Evolutionary conservation across 768 basidiomycete genomes (phyloP), one percentile per base, ranked within the genome.

Genomic region (Collybiopsis luxurians): DNA sequence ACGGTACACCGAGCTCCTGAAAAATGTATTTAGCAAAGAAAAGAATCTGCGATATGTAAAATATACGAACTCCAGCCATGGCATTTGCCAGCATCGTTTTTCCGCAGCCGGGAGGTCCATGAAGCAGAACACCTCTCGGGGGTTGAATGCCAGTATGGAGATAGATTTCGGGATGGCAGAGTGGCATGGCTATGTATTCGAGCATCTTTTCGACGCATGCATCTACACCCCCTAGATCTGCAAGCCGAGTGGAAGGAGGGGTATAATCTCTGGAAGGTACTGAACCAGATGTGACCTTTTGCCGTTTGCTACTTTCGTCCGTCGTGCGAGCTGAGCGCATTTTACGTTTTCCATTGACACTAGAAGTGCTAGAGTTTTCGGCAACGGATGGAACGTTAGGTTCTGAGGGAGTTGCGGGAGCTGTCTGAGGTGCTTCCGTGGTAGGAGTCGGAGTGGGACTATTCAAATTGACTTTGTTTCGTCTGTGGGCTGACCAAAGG

Each of bases 91-190:
- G 72, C 61, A 96, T 71, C 0, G 97, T 98, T 74, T 99, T 99
- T 4, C 97, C 97, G 64, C 95, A 98, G 13, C 96, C 97, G 0
- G 96, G 95, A 4, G 97, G 96, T 1, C 97, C 97, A 69, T 98
- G 91, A 9, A 99, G 71, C 21, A 99, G 71, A 0, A 99, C 93
- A 11, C 97, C 97, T 46, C 95, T 75, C 1, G 96, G 95, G 3
- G 95, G 89, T 60, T 91, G 88, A 2, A 97, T 89, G 1, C 97
- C 96, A 0, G 94, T 95, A 61, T 95, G 89, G 4, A 92, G 72
- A 73, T 98, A 98, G 6, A 99, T 85, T 69, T 99, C 97, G 0
- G 97, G 97, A 72, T 98, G 95, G 52, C 87, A 86, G 1, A 99
- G 73, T 0, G 97, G 97, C 84, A 98, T 89, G 1, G 92, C 94